Percentiles rank a stretch among this genome's conserved stretches.
Conservation (phyloP, 257 asterid genomes). For the Solanum microdontum region DNA sequence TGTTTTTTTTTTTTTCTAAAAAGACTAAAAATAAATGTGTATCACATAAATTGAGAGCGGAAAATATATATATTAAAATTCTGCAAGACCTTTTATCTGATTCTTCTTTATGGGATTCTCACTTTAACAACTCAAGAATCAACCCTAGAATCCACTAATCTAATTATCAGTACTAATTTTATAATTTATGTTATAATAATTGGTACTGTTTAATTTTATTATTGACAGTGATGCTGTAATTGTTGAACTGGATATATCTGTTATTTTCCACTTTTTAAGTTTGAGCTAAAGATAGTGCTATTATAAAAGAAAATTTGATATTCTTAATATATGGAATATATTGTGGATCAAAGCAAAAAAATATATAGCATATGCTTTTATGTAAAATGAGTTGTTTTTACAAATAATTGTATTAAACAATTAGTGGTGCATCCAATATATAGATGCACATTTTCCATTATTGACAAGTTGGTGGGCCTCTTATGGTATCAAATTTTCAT, state of each 20-base stretch:
- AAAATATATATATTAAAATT: background rate
- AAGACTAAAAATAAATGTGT: no score
- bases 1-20: no score
- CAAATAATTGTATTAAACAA: background rate
- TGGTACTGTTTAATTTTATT: background rate
- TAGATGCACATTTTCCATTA: background rate
- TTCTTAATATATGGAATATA: background rate
- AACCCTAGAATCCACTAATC: background rate
- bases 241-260: background rate
- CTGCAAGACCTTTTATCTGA: background rate
- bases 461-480: background rate
- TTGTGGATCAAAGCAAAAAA: background rate
- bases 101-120: slow-evolving; percentile 40
- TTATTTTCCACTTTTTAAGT: background rate
- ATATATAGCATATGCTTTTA: background rate
- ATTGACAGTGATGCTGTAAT: background rate
- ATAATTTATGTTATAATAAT: background rate
- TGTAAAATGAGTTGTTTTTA: background rate
- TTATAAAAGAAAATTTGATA: background rate
- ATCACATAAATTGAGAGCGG: no score
- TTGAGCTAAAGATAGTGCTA: slow-evolving; percentile 11
- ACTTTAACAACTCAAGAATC: slow-evolving; percentile 20
- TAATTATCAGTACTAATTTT: background rate
- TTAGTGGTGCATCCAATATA: background rate
- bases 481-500: background rate